A percentile compares a stretch with the other conserved stretches of the same genome.
phyloP scores from a whole-genome alignment of 345 rosid species.

The Barbarea vulgaris region DNA sequence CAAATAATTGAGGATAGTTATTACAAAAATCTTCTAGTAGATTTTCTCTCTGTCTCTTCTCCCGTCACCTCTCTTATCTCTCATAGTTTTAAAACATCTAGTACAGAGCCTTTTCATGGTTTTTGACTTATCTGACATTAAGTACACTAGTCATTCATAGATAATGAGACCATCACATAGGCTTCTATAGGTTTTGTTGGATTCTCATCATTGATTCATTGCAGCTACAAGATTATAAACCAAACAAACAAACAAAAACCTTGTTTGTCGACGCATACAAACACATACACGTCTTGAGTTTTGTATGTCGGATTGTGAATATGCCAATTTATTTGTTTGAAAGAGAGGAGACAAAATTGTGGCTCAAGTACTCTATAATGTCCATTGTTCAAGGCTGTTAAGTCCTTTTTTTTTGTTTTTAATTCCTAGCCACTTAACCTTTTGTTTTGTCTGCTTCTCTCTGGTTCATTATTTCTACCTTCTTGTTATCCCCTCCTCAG shows the following conservation, averaged over 20 bases:
- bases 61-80: background rate
- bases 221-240: constrained; percentile 15
- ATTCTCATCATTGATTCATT: constrained; percentile 21
- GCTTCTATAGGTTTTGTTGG: constrained; percentile 29
- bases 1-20: constrained; percentile 12
- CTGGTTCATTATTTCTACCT: background rate
- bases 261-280: constrained; percentile 11
- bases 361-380: constrained; percentile 33
- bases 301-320: constrained; percentile 23
- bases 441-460: background rate
- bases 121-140: constrained; percentile 32
- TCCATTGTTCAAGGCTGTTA: constrained; percentile 3
- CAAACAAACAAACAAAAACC: constrained; percentile 25
- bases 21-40: constrained; percentile 26
- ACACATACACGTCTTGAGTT: constrained; percentile 24
- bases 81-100: constrained; percentile 9
- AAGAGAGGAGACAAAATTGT: constrained; percentile 39
- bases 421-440: constrained; percentile 20
- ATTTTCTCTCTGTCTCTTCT: constrained; percentile 9
- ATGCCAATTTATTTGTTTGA: constrained; percentile 33
- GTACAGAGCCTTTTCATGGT: constrained; percentile 13
- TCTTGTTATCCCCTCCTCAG: background rate
- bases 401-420: constrained; percentile 10
- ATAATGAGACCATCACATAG: constrained; percentile 24
- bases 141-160: constrained; percentile 22